Evolutionary conservation across 257 asterid species (phyloP).

Genomic region (Solanum rostratum): DNA sequence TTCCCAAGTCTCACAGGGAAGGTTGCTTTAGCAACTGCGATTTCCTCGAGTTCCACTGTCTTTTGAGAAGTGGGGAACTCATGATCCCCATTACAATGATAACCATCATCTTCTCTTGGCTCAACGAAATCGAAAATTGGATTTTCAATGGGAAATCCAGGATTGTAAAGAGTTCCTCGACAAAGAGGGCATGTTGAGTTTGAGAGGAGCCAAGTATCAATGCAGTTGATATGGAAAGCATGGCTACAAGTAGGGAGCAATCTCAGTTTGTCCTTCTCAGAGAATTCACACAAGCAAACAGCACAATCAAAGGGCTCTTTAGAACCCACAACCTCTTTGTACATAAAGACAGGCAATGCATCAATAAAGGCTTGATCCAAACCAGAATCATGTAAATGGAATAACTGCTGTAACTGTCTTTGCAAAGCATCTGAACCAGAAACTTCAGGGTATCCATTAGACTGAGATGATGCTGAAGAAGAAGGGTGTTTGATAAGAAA

Average conservation of each 20-base stretch:
- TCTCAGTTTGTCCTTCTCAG: constrained; percentile 66
- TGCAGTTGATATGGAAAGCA: constrained; percentile 82
- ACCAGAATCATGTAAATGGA: constrained; percentile 83
- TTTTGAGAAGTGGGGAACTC: constrained; percentile 34
- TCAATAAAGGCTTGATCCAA: constrained; percentile 86
- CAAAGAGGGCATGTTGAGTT: constrained; percentile 96
- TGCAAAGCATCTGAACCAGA: constrained; percentile 66
- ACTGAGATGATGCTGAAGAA: constrained; percentile 32
- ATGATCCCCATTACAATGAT: constrained; percentile 22
- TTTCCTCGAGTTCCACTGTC: constrained; percentile 49
- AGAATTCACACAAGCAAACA: constrained; percentile 79
- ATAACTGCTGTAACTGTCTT: constrained; percentile 86
- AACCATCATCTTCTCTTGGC: constrained; percentile 53
- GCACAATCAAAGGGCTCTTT: constrained; percentile 94
- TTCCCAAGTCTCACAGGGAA: constrained; percentile 73
- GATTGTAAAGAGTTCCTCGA: constrained; percentile 61
- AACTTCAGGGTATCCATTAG: constrained; percentile 43
- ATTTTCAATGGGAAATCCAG: constrained; percentile 66
- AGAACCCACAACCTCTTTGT: constrained; percentile 72
- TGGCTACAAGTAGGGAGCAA: constrained; percentile 88
- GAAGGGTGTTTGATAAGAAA: constrained; percentile 75
- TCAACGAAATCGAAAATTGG: constrained; percentile 67
- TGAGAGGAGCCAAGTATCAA: constrained; percentile 92
- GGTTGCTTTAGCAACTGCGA: constrained; percentile 31
- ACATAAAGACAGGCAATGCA: constrained; percentile 71